These are phyloP conservation scores for Diaporthe amygdali DNA, from an alignment of 2,329 filamentous ascomycete genomes.

Conservation along the genomic window DNA sequence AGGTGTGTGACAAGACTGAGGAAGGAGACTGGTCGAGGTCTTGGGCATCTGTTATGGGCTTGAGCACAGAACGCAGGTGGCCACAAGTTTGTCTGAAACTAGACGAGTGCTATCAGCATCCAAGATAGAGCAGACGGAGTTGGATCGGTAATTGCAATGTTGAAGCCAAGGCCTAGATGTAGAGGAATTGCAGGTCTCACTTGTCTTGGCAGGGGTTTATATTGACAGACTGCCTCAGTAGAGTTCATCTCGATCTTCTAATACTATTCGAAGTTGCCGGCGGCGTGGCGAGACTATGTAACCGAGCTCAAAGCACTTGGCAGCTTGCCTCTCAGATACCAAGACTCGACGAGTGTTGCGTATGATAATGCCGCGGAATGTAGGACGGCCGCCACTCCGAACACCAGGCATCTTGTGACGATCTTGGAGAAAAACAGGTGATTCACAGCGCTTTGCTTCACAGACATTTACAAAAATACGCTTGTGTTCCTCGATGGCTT, in stretches of 20 bases:
- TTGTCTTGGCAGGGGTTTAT: neutral
- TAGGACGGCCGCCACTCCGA: neutral
- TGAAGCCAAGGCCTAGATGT: slow-evolving; percentile 1
- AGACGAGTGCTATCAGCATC: neutral
- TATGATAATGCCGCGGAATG: neutral
- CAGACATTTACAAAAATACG: neutral
- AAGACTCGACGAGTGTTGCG: neutral
- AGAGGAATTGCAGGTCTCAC: neutral
- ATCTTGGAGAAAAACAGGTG: neutral
- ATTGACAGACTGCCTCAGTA: neutral
- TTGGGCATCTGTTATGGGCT: slow-evolving; percentile 12
- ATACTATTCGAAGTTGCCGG: neutral
- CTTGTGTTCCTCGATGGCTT: neutral
- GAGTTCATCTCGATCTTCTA: slow-evolving; percentile 1
- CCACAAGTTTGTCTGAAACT: neutral
- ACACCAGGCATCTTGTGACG: neutral
- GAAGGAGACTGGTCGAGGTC: neutral
- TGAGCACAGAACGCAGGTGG: neutral
- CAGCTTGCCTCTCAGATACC: slow-evolving; percentile 7
- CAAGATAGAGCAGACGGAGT: neutral
- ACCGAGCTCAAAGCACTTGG: slow-evolving; percentile 7
- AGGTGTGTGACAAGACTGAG: neutral
- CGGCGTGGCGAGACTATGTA: slow-evolving; percentile 7
- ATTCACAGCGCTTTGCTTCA: neutral
- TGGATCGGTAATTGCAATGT: neutral